Conservation (phyloP, 192 early-diverging fungal genomes). For the Podila minutissima region DNA sequence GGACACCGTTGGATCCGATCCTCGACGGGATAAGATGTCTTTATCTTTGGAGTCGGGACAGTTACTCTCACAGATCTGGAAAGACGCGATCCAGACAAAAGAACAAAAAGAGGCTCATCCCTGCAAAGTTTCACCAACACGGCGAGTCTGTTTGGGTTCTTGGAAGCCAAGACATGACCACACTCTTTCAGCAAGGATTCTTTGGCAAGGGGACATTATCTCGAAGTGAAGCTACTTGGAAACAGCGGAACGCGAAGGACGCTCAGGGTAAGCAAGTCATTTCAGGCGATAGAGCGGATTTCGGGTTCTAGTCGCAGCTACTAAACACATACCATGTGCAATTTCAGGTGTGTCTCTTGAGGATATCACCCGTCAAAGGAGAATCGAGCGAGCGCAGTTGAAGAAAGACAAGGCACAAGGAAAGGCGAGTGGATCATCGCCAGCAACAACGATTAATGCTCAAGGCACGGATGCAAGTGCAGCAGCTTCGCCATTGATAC, state of each 20-base stretch:
- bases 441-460: not conserved
- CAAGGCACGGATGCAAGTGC: not conserved
- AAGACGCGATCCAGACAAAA: not conserved
- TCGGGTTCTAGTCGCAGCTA: not conserved
- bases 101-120: conserved; percentile 5
- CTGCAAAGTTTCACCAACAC: conserved; percentile 25
- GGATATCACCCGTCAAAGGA: conserved; percentile 51
- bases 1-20: conserved; percentile 12
- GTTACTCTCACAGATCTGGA: not conserved
- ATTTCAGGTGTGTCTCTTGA: conserved; percentile 40
- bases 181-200: conserved; percentile 71
- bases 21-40: not conserved
- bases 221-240: conserved; percentile 84
- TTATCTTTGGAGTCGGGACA: not conserved
- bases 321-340: not conserved
- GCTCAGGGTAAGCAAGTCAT: conserved; percentile 15
- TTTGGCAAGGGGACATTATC: conserved; percentile 85
- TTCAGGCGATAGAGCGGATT: not conserved
- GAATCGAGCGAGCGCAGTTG: conserved; percentile 30
- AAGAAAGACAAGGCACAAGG: conserved; percentile 11
- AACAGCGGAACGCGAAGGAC: conserved; percentile 31
- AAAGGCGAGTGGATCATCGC: not conserved
- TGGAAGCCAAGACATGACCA: conserved; percentile 31
- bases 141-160: conserved; percentile 33
- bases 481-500: not conserved